A percentile compares a stretch with the other conserved stretches of the same genome.
Evolutionary conservation across 73 alveolate genomes (phyloP).

Genomic region (Uronychia setigera): DNA sequence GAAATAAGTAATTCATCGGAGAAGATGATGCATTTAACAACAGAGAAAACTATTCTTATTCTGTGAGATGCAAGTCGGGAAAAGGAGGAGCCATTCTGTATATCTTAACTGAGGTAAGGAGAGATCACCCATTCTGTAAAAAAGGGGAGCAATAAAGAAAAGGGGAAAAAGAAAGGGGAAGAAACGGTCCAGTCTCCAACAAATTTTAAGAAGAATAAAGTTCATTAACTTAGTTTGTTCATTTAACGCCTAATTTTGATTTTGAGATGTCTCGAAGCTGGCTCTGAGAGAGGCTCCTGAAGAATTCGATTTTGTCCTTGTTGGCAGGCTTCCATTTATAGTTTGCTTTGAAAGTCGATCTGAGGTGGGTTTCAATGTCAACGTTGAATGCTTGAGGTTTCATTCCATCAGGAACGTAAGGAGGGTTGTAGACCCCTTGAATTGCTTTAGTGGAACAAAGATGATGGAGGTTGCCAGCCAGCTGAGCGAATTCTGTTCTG

Average conservation of each 20-base stretch:
- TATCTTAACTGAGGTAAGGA: too few species aligned
- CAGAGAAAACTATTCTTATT: too few species aligned
- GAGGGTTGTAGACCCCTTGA: constrained; percentile 89
- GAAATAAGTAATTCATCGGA: too few species aligned
- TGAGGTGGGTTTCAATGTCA: constrained; percentile 84
- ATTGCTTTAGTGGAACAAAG: constrained; percentile 74
- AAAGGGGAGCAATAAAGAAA: too few species aligned
- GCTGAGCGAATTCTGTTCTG: constrained; percentile 76
- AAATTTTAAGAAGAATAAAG: too few species aligned
- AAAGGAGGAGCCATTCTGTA: too few species aligned
- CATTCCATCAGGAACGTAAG: constrained; percentile 68
- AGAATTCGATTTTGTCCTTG: constrained; percentile 57
- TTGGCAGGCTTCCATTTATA: constrained; percentile 73
- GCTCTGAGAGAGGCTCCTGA: constrained; percentile 19
- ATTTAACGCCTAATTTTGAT: background rate
- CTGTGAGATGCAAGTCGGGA: too few species aligned
- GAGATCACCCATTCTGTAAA: too few species aligned
- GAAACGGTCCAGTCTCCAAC: too few species aligned
- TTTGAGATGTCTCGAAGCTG: background rate
- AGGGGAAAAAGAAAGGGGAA: too few species aligned
- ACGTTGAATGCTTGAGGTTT: constrained; percentile 84
- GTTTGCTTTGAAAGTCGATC: constrained; percentile 67
- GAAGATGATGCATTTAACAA: too few species aligned
- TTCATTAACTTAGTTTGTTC: background rate
- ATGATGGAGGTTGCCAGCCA: constrained; percentile 86